A percentile compares a stretch with the other conserved stretches of the same genome.
Evolutionary conservation across 1,139 yeast genomes (phyloP).

Genomic region (Taiozyma sp.): DNA sequence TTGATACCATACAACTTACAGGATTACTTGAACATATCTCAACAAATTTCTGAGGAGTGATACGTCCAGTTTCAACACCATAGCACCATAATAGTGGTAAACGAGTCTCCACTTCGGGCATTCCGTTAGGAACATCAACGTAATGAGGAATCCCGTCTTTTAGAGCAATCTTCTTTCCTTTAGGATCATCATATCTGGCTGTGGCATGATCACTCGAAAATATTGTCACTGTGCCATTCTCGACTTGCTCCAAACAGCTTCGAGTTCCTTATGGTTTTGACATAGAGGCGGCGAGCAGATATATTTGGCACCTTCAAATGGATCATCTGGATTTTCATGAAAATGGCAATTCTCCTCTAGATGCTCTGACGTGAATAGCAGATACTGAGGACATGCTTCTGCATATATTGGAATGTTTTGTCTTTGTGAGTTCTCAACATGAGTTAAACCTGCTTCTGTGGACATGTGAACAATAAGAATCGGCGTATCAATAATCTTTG

Average conservation of each 20-base stretch:
- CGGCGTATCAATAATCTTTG: slow-evolving; percentile 38
- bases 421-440: slow-evolving; percentile 39
- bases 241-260: slow-evolving; percentile 40
- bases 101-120: slow-evolving; percentile 45
- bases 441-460: slow-evolving; percentile 36
- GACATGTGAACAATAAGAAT: slow-evolving; percentile 45
- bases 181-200: slow-evolving; percentile 33
- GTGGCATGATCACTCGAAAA: slow-evolving; percentile 47
- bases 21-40: slow-evolving; percentile 40
- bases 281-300: slow-evolving; percentile 47
- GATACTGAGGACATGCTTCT: slow-evolving; percentile 47
- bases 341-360: slow-evolving; percentile 28
- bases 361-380: slow-evolving; percentile 35
- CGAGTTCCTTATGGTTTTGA: slow-evolving; percentile 32
- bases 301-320: slow-evolving; percentile 42
- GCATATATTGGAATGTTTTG: slow-evolving; percentile 37
- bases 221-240: slow-evolving; percentile 43
- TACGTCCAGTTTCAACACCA: slow-evolving; percentile 38
- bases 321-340: slow-evolving; percentile 24
- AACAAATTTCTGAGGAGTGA: slow-evolving; percentile 38
- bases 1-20: slow-evolving; percentile 37
- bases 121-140: slow-evolving; percentile 38
- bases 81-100: slow-evolving; percentile 37
- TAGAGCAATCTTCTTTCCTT: slow-evolving; percentile 37
- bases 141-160: slow-evolving; percentile 33